Conservation (phyloP, 2,329 filamentous ascomycete species). For the Aspergillus pseudoviridinutans region DNA sequence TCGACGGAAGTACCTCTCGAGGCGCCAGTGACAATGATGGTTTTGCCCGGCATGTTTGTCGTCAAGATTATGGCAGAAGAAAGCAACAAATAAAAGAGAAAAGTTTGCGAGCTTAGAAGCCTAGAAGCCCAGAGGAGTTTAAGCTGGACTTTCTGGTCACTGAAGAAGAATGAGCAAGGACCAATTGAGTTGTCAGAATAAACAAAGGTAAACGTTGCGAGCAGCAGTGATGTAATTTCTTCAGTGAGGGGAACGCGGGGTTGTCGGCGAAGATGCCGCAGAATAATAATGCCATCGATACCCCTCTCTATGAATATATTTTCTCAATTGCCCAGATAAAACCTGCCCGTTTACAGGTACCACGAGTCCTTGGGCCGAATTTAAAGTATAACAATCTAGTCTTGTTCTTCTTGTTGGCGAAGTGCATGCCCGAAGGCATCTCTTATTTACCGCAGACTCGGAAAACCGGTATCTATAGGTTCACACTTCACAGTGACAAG, state of each 20-base stretch:
- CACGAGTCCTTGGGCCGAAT: neutral
- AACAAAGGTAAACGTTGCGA: neutral
- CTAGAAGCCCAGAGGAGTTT: conserved; percentile 1
- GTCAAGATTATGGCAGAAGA: neutral
- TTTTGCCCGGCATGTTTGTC: conserved; percentile 52
- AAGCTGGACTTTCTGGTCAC: neutral
- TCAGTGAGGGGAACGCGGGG: neutral
- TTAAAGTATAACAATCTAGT: neutral
- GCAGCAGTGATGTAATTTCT: conserved; percentile 11
- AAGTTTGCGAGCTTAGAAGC: neutral
- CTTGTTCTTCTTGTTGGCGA: neutral
- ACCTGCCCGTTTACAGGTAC: neutral
- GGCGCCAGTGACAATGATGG: conserved; percentile 66
- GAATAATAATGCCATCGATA: neutral
- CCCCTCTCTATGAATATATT: neutral
- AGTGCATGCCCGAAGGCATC: neutral
- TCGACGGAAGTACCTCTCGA: conserved; percentile 49
- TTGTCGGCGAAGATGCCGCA: neutral
- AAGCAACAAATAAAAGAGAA: neutral
- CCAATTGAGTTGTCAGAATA: neutral
- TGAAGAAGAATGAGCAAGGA: neutral
- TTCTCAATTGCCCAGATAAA: neutral
- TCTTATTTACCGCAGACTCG: no score
- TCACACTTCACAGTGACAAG: neutral
- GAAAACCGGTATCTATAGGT: neutral